Evolutionary conservation across 371 early-diverging fungal species (phyloP), one percentile per base, ranked within the genome.

Genomic region (Entomophthora muscae): DNA sequence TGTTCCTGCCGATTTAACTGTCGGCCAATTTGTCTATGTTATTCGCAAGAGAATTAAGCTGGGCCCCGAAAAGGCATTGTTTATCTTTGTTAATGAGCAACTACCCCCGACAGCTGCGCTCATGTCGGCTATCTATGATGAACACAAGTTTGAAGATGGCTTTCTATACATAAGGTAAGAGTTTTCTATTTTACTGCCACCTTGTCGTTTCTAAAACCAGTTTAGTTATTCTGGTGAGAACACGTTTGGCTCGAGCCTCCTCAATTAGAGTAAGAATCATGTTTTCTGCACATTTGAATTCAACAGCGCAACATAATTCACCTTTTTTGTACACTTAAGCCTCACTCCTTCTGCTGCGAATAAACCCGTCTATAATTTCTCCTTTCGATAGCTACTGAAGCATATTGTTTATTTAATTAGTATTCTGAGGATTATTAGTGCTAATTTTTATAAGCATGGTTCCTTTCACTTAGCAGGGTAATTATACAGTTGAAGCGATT

Each of bases 11-110:
- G 96, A 97, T 72, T 73, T 97, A 63, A 96, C 94, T 0, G 92
- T 96, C n/a, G 95, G 93, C 22, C 95, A 96, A 69, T 97, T 97
- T 70, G 91, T 95, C 59, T 95, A 92, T 71, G 95, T 97, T 56
- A 91, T 92, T 67, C 83, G 91, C 70, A 91, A 90, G 74, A 83
- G 92, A 67, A 90, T 92, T 76, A 89, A 89, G 77, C 77, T 93
- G 23, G 82, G 85, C 69, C 91, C 93, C 29, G 98, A 98, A 67
- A 91, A 95, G 78, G 98, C 98, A 55, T 91, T 98, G 70, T 96
- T 95, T 73, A 90, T 95, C 66, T 98, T 94, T 79, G 94, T 96
- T 63, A 93, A 96, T 76, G 90, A 94, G 53, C 85, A 91, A 23
- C 76, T 97, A 52, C 94, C 94, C 28, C 93, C 93, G 2, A 86